Percentiles rank a stretch among this genome's conserved stretches.
phyloP scores from a whole-genome alignment of 495 filamentous ascomycete species.

The Xylaria cubensis region DNA sequence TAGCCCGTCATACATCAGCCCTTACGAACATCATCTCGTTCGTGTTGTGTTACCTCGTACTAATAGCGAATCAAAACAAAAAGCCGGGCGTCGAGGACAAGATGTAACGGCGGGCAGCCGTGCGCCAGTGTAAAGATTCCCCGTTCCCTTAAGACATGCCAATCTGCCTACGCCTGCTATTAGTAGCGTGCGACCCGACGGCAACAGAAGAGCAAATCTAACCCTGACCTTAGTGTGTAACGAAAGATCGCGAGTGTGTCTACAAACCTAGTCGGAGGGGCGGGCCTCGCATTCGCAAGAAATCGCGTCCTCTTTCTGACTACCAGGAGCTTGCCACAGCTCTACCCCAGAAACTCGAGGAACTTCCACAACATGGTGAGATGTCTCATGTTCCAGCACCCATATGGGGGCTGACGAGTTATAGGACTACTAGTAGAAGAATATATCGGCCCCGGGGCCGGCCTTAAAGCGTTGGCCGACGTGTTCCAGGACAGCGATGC shows the following conservation, averaged over 20 bases:
- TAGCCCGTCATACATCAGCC: slow-evolving; percentile 25
- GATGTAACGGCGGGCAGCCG: slow-evolving; percentile 64
- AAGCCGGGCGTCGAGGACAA: slow-evolving; percentile 64
- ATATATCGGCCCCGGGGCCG: slow-evolving; percentile 43
- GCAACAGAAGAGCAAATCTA: slow-evolving; percentile 17
- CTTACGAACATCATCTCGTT: slow-evolving; percentile 15
- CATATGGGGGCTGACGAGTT: slow-evolving; percentile 28
- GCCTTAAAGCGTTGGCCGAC: slow-evolving; percentile 39
- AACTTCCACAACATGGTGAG: slow-evolving; percentile 39
- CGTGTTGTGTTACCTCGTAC: slow-evolving; percentile 28
- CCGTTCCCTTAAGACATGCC: slow-evolving; percentile 11
- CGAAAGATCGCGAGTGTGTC: slow-evolving; percentile 59
- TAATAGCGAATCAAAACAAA: slow-evolving; percentile 29
- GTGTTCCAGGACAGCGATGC: slow-evolving; percentile 40
- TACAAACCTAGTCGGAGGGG: slow-evolving; percentile 65
- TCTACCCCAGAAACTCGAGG: slow-evolving; percentile 41
- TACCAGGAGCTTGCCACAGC: slow-evolving; percentile 40
- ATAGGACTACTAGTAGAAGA: slow-evolving; percentile 38
- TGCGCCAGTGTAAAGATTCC: slow-evolving; percentile 60
- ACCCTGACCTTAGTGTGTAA: slow-evolving; percentile 53
- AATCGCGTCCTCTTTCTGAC: slow-evolving; percentile 34
- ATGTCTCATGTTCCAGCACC: slow-evolving; percentile 10
- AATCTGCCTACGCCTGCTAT: slow-evolving; percentile 1
- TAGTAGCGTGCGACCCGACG: slow-evolving; percentile 14
- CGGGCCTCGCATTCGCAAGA: slow-evolving; percentile 55